Evolutionary conservation across 2,329 filamentous ascomycete genomes (phyloP).

Genomic region (Colletotrichum horii): DNA sequence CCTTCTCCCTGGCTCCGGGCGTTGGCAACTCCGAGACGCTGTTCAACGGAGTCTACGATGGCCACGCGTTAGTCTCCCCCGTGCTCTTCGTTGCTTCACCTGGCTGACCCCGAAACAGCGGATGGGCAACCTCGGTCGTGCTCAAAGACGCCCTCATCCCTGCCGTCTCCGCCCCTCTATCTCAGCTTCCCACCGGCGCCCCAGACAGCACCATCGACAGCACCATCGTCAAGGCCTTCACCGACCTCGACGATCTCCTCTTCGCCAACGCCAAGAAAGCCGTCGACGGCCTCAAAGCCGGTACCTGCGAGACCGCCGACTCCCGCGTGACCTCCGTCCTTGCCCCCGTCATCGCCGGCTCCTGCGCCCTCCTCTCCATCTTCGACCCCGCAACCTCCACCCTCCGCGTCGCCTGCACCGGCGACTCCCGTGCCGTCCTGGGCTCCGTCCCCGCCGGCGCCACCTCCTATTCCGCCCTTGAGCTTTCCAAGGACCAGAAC

Average conservation of each 20-base stretch:
- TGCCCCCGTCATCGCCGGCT: slow-evolving; percentile 51
- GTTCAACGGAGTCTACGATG: slow-evolving; percentile 51
- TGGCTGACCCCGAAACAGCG: slow-evolving; percentile 28
- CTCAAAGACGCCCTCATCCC: slow-evolving; percentile 47
- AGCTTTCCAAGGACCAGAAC: slow-evolving; percentile 70
- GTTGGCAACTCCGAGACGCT: slow-evolving; percentile 30
- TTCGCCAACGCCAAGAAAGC: slow-evolving; percentile 41
- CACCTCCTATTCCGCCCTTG: slow-evolving; percentile 52
- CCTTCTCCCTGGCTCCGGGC: slow-evolving; percentile 34
- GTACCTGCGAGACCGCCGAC: slow-evolving; percentile 19
- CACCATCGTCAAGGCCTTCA: slow-evolving; percentile 64
- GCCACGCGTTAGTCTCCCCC: slow-evolving; percentile 44
- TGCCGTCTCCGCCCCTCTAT: slow-evolving; percentile 42
- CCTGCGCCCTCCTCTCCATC: slow-evolving; percentile 67
- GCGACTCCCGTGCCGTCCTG: slow-evolving; percentile 71
- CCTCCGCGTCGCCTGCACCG: slow-evolving; percentile 68
- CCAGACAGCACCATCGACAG: slow-evolving; percentile 51
- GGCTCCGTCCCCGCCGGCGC: slow-evolving; percentile 47
- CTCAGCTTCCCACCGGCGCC: slow-evolving; percentile 35
- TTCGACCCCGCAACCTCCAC: slow-evolving; percentile 60
- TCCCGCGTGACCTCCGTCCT: slow-evolving; percentile 26
- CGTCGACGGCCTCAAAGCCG: slow-evolving; percentile 29
- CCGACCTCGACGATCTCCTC: slow-evolving; percentile 62
- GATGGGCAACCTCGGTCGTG: slow-evolving; percentile 44
- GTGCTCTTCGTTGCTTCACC: no score